phyloP scores from a whole-genome alignment of 179 eudicot species.

The Vitellaria paradoxa region DNA sequence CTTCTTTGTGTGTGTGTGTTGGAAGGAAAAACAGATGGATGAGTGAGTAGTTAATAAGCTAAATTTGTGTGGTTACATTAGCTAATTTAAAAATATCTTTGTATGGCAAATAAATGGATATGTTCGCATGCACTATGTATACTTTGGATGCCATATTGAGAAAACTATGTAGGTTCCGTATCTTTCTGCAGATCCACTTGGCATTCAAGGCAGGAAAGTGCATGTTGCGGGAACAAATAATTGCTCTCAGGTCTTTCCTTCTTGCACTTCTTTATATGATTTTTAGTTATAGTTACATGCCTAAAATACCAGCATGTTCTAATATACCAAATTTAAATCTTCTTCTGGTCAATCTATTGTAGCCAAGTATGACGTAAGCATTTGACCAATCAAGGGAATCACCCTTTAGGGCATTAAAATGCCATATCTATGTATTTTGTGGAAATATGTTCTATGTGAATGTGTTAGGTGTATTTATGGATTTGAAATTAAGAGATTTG shows the following conservation, averaged over 20 bases:
- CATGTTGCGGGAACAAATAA: constrained; percentile 50
- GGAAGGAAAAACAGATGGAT: neutral
- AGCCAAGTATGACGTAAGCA: neutral
- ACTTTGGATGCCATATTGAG: neutral
- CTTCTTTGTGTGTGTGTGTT: neutral
- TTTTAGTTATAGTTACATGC: neutral
- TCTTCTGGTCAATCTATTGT: neutral
- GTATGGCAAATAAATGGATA: neutral
- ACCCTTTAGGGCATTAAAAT: neutral
- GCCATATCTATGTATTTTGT: neutral
- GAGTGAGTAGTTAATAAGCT: neutral
- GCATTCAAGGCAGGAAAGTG: constrained; percentile 93
- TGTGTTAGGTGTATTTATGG: neutral
- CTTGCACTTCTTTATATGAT: constrained; percentile 5
- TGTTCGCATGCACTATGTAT: neutral
- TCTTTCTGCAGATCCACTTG: constrained; percentile 63
- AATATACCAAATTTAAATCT: neutral
- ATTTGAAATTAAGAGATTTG: no score
- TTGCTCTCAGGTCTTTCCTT: constrained; percentile 68
- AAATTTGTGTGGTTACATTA: constrained; percentile 4
- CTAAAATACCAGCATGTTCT: neutral
- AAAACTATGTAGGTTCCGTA: neutral
- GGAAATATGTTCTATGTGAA: neutral
- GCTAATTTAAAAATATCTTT: neutral
- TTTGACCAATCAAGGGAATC: neutral